Percentiles rank a stretch among this genome's conserved stretches.
phyloP scores from a whole-genome alignment of 768 basidiomycete species.

The Leccinum aurantiacum region DNA sequence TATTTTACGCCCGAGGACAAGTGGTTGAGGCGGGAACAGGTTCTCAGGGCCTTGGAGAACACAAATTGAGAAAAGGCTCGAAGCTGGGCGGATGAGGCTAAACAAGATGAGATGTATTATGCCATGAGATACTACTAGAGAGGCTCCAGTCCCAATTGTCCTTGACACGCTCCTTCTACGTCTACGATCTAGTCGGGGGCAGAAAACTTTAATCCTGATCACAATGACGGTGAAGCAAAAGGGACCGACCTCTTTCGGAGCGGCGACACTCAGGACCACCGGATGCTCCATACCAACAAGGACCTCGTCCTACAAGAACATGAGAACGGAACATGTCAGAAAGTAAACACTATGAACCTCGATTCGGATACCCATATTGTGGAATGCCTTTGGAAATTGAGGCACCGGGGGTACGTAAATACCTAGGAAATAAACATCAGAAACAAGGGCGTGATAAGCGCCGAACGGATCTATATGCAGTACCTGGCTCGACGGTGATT shows the following conservation, averaged over 20 bases:
- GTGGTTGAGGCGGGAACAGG: conserved; percentile 72
- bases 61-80: conserved; percentile 11
- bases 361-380: conserved; percentile 89
- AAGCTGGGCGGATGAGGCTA: neutral
- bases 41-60: conserved; percentile 48
- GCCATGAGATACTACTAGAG: conserved; percentile 32
- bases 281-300: conserved; percentile 63
- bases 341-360: conserved; percentile 49
- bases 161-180: conserved; percentile 79
- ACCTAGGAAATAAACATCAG: conserved; percentile 39
- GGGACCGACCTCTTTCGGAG: conserved; percentile 76
- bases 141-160: conserved; percentile 61
- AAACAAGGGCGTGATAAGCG: neutral
- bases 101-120: conserved; percentile 4
- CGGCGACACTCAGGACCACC: conserved; percentile 62
- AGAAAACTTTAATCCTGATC: conserved; percentile 7
- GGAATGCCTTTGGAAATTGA: conserved; percentile 83
- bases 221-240: neutral
- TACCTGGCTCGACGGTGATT: conserved; percentile 88
- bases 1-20: conserved; percentile 75
- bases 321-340: conserved; percentile 8
- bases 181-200: conserved; percentile 53
- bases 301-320: conserved; percentile 60
- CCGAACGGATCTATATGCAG: conserved; percentile 13
- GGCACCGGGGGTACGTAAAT: conserved; percentile 84